phyloP scores from a whole-genome alignment of 305 asterid genomes.

The Fraxinus sp. region DNA sequence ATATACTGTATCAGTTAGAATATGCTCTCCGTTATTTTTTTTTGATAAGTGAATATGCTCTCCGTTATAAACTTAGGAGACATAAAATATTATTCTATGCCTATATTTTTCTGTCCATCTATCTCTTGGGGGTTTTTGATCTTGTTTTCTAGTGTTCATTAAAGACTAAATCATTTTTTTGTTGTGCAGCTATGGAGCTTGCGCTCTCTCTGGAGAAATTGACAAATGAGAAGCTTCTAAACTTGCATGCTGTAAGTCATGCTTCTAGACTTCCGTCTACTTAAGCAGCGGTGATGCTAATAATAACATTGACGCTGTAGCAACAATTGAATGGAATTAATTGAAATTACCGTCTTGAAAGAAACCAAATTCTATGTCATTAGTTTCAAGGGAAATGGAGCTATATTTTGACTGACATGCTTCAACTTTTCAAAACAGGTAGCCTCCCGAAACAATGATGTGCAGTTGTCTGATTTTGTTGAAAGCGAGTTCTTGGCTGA shows the following conservation, averaged over 20 bases:
- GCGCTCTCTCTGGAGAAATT: slow-evolving; percentile 78
- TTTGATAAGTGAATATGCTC: too few relatives aligned
- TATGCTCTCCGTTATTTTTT: too few relatives aligned
- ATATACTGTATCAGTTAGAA: neutral
- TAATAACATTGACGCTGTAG: neutral
- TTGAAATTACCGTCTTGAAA: neutral
- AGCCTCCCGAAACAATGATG: slow-evolving; percentile 60
- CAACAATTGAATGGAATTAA: neutral
- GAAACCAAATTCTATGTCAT: slow-evolving; percentile 6
- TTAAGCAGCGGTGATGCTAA: neutral
- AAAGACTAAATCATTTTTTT: neutral
- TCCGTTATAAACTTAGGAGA: neutral
- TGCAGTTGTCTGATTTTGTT: slow-evolving; percentile 66
- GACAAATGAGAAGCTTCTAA: slow-evolving; percentile 76
- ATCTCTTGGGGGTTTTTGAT: neutral
- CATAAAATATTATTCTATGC: neutral
- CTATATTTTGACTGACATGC: slow-evolving; percentile 6
- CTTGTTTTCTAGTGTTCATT: neutral
- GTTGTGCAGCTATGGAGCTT: slow-evolving; percentile 74
- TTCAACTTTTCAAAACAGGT: slow-evolving; percentile 44
- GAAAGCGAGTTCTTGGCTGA: slow-evolving; percentile 72
- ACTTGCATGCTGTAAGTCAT: slow-evolving; percentile 51
- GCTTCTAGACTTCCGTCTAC: slow-evolving; percentile 5
- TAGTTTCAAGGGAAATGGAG: neutral
- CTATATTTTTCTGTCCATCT: neutral